Evolutionary conservation across 176 grass and related monocot species (phyloP).

Genomic region (Triticum monococcum): DNA sequence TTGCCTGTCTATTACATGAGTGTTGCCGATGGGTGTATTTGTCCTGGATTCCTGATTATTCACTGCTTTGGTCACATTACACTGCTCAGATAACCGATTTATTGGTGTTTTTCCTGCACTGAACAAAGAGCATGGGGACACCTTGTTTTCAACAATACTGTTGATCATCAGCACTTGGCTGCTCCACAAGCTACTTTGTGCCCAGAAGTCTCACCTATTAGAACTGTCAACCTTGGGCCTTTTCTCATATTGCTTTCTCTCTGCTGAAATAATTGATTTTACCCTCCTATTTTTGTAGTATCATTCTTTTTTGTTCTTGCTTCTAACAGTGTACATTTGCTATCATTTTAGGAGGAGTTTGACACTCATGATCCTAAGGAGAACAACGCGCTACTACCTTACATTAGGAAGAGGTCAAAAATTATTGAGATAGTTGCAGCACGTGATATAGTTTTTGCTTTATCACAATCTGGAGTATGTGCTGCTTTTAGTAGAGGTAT

Average conservation of each 20-base stretch:
- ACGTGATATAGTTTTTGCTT: constrained; percentile 78
- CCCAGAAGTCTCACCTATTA: not conserved
- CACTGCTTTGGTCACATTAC: not conserved
- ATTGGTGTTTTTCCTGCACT: not conserved
- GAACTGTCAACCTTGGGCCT: not conserved
- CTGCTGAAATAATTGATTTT: not conserved
- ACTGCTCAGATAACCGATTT: not conserved
- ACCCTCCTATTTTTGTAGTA: not conserved
- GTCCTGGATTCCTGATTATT: not conserved
- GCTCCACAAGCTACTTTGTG: not conserved
- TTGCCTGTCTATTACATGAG: not conserved
- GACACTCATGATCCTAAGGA: constrained; percentile 90
- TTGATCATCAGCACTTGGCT: not conserved
- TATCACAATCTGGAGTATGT: constrained; percentile 83
- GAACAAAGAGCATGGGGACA: not conserved
- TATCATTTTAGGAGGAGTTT: constrained; percentile 76
- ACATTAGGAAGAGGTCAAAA: constrained; percentile 91
- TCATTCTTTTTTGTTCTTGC: not conserved
- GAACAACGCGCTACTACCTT: constrained; percentile 56
- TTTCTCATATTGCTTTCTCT: not conserved
- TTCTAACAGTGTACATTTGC: constrained; percentile 18
- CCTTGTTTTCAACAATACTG: not conserved
- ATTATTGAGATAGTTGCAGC: constrained; percentile 94
- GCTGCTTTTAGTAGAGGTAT: constrained; percentile 95
- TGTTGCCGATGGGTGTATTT: not conserved